Base-by-base conservation (phyloP, 768 basidiomycete species). In the Sporobolomyces phaffii region DNA sequence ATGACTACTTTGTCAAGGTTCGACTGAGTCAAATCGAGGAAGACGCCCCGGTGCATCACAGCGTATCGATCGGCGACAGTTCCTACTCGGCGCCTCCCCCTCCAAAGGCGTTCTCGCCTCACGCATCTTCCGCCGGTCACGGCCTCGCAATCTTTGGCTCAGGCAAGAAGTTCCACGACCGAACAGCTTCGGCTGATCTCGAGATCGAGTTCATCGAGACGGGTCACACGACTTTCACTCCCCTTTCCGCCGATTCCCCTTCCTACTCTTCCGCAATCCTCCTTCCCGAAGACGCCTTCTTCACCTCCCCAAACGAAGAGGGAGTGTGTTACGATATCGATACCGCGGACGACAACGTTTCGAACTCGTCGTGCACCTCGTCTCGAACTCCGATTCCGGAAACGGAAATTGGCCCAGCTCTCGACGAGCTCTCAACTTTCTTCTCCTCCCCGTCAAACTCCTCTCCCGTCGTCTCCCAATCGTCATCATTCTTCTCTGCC, bases 121-220 rank as follows among this genome's bases (percentile, higher is more conserved):
- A 5, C n/a, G 10, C 29, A 22, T 17, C 15, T 38, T 8, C 45
- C 33, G 18, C 26, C 53, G 22, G n/a, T 13, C 5, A 51, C 1
- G 65, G 65, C 1, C 60, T 67, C 40, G 65, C 65, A 10, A 67
- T 67, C 48, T 61, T 43, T 15, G 59, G 45, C 13, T 14, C 50
- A 18, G 34, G 2, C n/a, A 48, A 40, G 29, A 28, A 29, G 17
- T 9, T 22, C 17, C 68, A 60, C 60, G 29, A 49, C 20, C 53
- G 56, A 14, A 31, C 50, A 2, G 11, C 33, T 17, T 62, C 54
- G 18, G 17, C 36, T 33, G 70, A 64, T 43, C 52, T 71, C 48
- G 65, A 67, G 53, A 58, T 72, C 54, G 60, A 68, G 45, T 72
- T 68, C 63, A 47, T 65, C 65, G 60, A 64, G 52, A 64, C 62